Base-by-base conservation (phyloP, 768 basidiomycete genomes). In the Serendipita sp. region DNA sequence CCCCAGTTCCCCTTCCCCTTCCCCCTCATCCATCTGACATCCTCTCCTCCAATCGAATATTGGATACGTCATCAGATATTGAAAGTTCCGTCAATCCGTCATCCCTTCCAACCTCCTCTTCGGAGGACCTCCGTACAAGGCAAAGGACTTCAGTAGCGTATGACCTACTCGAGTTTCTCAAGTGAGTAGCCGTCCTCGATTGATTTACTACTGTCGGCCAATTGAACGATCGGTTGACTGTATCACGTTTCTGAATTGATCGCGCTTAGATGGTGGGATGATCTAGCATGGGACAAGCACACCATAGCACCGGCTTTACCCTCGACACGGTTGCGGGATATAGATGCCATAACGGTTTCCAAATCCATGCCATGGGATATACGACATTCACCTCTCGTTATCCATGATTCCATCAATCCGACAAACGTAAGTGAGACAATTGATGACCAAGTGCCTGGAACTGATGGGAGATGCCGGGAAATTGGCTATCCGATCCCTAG, bases 321-420 rank as follows among this genome's bases (percentile, higher is more conserved):
- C 13, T 8, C 4, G 11, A 23, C 55, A 60, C 27, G 4, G 8
- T 34, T 29, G 29, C 55, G 55, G 55, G 34, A 31, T n/a, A n/a
- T 60, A 10, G 55, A 60, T 33, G 34, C 10, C 55, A n/a, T 11
- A 31, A n/a, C 55, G 1, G 55, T n/a, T 60, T 36, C 33, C 55
- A 37, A 33, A 29, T 31, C 48, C 48, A 27, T 23, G 16, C 27
- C 55, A 33, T 60, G 55, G 55, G 55, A 60, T 33, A n/a, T 31
- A 34, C 33, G 18, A 29, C 27, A 60, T 36, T 31, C 55, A 10
- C 16, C 66, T 33, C 55, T 72, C 31, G 66, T 71, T 15, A 63
- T 73, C 3, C 68, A 52, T 45, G 72, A 73, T 67, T 70, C 71
- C 1, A 70, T 69, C 52, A 63, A 69, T 16, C 44, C 63, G 4